Evolutionary conservation across 2,329 filamentous ascomycete genomes (phyloP).

Genomic region (Fusarium siculi): DNA sequence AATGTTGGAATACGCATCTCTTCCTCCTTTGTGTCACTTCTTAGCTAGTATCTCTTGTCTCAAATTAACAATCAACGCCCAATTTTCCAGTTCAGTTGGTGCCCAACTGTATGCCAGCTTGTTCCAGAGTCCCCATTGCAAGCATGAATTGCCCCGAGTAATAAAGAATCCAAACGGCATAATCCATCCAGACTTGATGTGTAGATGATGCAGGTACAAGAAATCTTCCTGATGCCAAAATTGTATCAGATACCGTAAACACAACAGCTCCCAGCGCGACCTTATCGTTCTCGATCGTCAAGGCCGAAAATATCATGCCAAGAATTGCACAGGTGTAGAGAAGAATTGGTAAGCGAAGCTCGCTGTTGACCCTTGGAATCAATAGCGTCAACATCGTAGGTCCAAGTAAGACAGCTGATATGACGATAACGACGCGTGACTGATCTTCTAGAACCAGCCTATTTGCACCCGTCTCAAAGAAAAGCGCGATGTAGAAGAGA

Average conservation of each 20-base stretch:
- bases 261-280: not conserved
- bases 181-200: not conserved
- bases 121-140: not conserved
- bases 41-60: accelerated
- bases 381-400: not conserved
- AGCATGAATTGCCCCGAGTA: not conserved
- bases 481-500: not conserved
- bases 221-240: not conserved
- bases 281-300: not conserved
- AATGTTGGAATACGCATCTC: not conserved
- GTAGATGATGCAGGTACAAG: not conserved
- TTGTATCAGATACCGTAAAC: not conserved
- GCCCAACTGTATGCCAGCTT: not conserved
- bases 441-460: not conserved
- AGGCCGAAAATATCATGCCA: not conserved
- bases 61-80: not conserved
- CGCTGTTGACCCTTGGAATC: not conserved
- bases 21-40: accelerated
- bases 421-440: not conserved
- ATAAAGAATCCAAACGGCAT: not conserved
- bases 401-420: accelerated
- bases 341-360: not conserved
- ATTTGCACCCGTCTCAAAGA: not conserved
- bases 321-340: not conserved
- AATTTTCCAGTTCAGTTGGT: not conserved